Base-by-base conservation (phyloP, 306 rosid genomes). In the Gastrolobium bilobum region DNA sequence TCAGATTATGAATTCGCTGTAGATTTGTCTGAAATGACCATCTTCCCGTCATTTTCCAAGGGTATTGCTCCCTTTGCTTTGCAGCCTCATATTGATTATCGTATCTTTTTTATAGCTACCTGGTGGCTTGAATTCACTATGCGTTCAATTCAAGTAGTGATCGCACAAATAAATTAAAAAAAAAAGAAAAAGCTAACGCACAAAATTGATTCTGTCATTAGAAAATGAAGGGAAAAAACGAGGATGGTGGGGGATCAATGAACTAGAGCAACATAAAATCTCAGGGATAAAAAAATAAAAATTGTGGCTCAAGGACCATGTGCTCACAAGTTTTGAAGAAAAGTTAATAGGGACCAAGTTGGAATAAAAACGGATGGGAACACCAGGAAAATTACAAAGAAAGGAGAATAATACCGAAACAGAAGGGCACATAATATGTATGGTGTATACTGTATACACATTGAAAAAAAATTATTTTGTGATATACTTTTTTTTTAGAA, bases 1-100 rank as follows among this genome's bases (percentile, higher is more conserved):
- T 62, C 61, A 66, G 42, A 65, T 54, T 39, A 43, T 29, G 7
- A 46, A 66, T 56, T 58, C 29, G 68, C 40, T 26, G 42, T 72
- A 35, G 33, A 4, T 54, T 44, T 8, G 37, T 79, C 13, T 53
- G 59, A 80, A 63, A 67, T 5, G 69, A 26, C 47, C 64, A 35
- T 0, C 11, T 53, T 54, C 29, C 67, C 53, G 66, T 65, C 79
- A n/a, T 33, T 71, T 54, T 74, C 75, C 63, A 13, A 81, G 0
- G 73, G 64, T 75, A 29, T 74, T 66, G 35, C 52, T 79, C 34
- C 50, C 42, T 59, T 68, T 67, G 43, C 68, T 20, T n/a, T 0
- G 78, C 44, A 68, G 78, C 82, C 78, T 76, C 81, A 34, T 68
- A 35, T 14, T 62, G 35, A 69, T 69, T n/a, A 68, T 40, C 9